Percentiles rank a stretch among this genome's conserved stretches.
Conservation (phyloP, 1,284 basidiomycete species). For the Ustilago loliicola region DNA sequence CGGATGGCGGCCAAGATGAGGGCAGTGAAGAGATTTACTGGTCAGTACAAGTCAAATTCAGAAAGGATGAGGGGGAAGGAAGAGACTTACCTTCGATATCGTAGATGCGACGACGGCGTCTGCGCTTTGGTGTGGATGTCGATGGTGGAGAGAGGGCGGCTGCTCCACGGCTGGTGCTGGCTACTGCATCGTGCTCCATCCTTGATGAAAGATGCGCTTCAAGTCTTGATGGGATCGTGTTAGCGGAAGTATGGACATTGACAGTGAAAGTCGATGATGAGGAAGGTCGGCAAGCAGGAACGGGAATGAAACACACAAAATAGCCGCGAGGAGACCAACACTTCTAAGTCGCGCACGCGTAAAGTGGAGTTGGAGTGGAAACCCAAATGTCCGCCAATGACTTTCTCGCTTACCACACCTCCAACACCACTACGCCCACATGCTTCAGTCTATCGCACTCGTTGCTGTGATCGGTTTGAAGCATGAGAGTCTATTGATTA, state of each 20-base stretch:
- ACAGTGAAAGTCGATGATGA: background rate
- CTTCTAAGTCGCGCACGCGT: constrained; percentile 26
- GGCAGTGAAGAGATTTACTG: background rate
- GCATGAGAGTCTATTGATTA: too few species aligned
- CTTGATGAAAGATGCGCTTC: background rate
- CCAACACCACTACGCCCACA: background rate
- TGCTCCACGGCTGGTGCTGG: constrained; percentile 25
- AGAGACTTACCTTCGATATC: constrained; percentile 37
- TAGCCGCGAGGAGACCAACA: background rate
- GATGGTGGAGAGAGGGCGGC: background rate
- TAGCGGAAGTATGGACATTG: background rate
- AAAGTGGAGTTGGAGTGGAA: constrained; percentile 15
- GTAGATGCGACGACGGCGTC: constrained; percentile 33
- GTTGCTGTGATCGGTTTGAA: background rate
- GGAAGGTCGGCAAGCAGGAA: background rate
- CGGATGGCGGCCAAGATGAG: too few species aligned
- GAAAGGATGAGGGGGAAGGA: background rate
- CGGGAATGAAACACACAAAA: constrained; percentile 5
- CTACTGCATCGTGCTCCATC: constrained; percentile 25
- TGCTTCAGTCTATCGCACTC: background rate
- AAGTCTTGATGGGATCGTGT: background rate
- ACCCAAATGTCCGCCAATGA: background rate
- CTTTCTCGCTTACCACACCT: background rate
- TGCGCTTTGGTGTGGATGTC: constrained; percentile 11
- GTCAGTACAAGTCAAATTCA: background rate